phyloP scores from a whole-genome alignment of 2,329 filamentous ascomycete species.

The Pseudocercospora ulei region DNA sequence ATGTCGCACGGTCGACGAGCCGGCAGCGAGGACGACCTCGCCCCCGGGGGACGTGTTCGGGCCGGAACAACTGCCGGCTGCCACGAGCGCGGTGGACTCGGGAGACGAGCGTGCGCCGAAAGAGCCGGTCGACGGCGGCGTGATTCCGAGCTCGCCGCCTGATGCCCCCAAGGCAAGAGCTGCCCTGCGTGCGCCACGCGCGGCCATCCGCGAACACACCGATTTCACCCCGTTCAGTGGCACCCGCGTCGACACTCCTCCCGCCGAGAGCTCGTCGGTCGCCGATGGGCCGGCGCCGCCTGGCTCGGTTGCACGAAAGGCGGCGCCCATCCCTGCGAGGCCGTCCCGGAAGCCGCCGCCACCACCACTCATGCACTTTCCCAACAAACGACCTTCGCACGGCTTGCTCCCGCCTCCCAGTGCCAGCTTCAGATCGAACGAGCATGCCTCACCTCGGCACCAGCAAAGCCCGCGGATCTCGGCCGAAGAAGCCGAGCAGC shows the following conservation, averaged over 20 bases:
- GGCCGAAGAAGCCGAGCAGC: constrained; percentile 25
- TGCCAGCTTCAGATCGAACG: constrained; percentile 19
- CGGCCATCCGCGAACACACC: constrained; percentile 24
- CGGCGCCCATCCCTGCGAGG: constrained; percentile 23
- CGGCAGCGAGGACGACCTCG: not conserved
- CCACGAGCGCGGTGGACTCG: constrained; percentile 6
- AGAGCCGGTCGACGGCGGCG: constrained; percentile 20
- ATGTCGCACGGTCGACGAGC: constrained; percentile 22
- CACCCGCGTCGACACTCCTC: constrained; percentile 22
- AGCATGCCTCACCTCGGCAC: constrained; percentile 21
- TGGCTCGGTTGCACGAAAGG: constrained; percentile 21
- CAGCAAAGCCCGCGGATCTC: constrained; percentile 26
- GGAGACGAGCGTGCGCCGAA: not conserved
- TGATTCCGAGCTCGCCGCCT: constrained; percentile 25
- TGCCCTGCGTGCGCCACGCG: constrained; percentile 16
- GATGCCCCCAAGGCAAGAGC: constrained; percentile 15
- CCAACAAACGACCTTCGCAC: constrained; percentile 22
- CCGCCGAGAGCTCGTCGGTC: constrained; percentile 9
- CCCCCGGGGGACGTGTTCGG: constrained; percentile 19
- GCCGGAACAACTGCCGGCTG: constrained; percentile 13
- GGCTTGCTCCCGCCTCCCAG: constrained; percentile 16
- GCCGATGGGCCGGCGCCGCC: constrained; percentile 11
- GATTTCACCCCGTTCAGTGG: constrained; percentile 27
- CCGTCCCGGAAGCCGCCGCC: constrained; percentile 32
- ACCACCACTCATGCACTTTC: constrained; percentile 26